Base-by-base conservation (phyloP, 2,329 filamentous ascomycete species). In the Penicillium decumbens region DNA sequence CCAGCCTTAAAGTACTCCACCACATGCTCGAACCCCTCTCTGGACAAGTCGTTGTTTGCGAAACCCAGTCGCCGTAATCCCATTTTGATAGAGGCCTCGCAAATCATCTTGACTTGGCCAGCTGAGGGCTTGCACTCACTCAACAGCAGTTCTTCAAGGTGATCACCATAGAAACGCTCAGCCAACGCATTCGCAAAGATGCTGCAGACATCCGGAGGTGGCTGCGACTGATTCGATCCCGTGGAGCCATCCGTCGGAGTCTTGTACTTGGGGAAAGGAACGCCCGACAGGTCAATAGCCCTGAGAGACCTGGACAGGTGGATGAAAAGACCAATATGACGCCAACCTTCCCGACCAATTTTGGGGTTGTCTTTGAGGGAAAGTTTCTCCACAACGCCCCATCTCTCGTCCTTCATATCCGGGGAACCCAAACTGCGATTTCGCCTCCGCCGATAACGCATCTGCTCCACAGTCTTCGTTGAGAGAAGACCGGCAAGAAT, bases 221-320 rank as follows among this genome's bases (percentile, higher is more conserved):
- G 63, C 27, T 41, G 58, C 30, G 45, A 23, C 45, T 53, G 53
- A 43, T 35, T 32, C 3, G 8, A 12, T 24, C 45, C 47, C 25
- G 54, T 49, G 39, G 60, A 45, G n/a, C 59, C 59, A 53, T 64
- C 67, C 10, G 63, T 44, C 15, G 58, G 33, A 35, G 64, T 43
- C 24, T 61, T 57, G 3, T 65, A 60, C 39, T 74, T 72, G 2
- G 89, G 90, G 56, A 97, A 92, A 2, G 82, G 80, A 50, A 95
- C 85, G 62, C 88, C 86, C 0, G 91, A 95, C 25, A 97, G 68
- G 67, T 98, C 93, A 23, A 97, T 80, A 5, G 81, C 86, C 67
- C 90, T 91, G 48, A 98, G 76, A 1, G 90, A 90, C 54, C 84
- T 85, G 60, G 89, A 95, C 75, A 96, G 85, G 70, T 95, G 89